Conservation (phyloP, 2,329 filamentous ascomycete species). For the Colletotrichum chrysophilum region DNA sequence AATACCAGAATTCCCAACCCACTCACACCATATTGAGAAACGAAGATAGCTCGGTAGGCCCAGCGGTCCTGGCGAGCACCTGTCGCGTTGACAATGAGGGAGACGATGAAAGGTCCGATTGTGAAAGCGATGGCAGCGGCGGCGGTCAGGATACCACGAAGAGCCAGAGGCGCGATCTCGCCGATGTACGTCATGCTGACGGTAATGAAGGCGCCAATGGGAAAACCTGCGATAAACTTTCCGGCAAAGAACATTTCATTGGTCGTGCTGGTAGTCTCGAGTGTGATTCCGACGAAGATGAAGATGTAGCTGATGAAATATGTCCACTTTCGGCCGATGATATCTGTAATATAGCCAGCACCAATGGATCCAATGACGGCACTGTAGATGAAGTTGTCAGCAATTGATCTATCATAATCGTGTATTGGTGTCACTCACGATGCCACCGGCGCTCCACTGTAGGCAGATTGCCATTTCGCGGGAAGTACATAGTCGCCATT, state of each 20-base stretch:
- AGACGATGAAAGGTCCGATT: constrained; percentile 32
- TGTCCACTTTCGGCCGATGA: constrained; percentile 19
- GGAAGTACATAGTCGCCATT: constrained; percentile 42
- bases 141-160: constrained; percentile 32
- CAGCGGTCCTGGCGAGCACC: constrained; percentile 30
- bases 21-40: constrained; percentile 19
- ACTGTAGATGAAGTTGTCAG: constrained; percentile 2
- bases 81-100: constrained; percentile 35
- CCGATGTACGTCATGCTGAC: constrained; percentile 34
- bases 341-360: constrained; percentile 12
- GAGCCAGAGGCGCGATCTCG: constrained; percentile 33
- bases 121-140: constrained; percentile 29
- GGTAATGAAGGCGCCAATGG: constrained; percentile 30
- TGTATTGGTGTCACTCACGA: constrained; percentile 26
- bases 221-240: constrained; percentile 47
- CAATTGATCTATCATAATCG: not conserved
- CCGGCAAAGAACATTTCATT: constrained; percentile 45
- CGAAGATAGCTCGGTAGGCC: constrained; percentile 32
- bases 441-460: constrained; percentile 45
- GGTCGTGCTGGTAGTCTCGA: constrained; percentile 33
- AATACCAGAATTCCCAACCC: constrained; percentile 3
- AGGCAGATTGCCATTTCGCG: constrained; percentile 49
- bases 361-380: constrained; percentile 16
- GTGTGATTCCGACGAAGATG: constrained; percentile 40
- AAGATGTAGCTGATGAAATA: constrained; percentile 39